phyloP scores from a whole-genome alignment of 331 rosid species.

The Cucumis variabilis region DNA sequence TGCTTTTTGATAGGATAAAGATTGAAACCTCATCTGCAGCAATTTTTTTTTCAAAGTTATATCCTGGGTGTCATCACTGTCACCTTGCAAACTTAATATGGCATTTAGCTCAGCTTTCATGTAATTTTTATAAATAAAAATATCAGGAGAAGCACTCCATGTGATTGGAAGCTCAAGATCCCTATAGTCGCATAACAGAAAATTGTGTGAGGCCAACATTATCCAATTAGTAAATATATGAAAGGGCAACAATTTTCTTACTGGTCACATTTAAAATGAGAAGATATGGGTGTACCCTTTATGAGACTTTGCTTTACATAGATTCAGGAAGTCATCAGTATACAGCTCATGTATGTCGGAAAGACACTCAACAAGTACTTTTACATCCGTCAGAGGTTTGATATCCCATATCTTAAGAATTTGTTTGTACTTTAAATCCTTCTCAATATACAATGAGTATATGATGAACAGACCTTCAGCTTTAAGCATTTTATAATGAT shows the following conservation, averaged over 20 bases:
- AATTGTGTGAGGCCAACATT: not conserved
- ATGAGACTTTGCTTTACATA: conserved; percentile 39
- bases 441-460: conserved; percentile 49
- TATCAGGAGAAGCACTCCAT: conserved; percentile 51
- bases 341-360: conserved; percentile 39
- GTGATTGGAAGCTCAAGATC: conserved; percentile 53
- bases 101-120: conserved; percentile 35
- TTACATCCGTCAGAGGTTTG: conserved; percentile 39
- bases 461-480: conserved; percentile 39
- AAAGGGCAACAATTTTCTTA: not conserved
- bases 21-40: conserved; percentile 69
- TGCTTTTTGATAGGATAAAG: conserved; percentile 50
- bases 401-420: conserved; percentile 55
- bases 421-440: conserved; percentile 38
- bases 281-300: conserved; percentile 42
- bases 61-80: conserved; percentile 61
- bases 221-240: not conserved
- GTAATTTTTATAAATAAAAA: conserved; percentile 43
- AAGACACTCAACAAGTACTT: conserved; percentile 37
- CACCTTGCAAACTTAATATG: conserved; percentile 45
- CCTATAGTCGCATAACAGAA: conserved; percentile 43
- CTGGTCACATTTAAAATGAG: not conserved
- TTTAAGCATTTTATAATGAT: conserved; percentile 51
- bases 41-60: conserved; percentile 63
- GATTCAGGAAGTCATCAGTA: conserved; percentile 45